Evolutionary conservation across 306 rosid species (phyloP).

Genomic region (Vigna hirtella): DNA sequence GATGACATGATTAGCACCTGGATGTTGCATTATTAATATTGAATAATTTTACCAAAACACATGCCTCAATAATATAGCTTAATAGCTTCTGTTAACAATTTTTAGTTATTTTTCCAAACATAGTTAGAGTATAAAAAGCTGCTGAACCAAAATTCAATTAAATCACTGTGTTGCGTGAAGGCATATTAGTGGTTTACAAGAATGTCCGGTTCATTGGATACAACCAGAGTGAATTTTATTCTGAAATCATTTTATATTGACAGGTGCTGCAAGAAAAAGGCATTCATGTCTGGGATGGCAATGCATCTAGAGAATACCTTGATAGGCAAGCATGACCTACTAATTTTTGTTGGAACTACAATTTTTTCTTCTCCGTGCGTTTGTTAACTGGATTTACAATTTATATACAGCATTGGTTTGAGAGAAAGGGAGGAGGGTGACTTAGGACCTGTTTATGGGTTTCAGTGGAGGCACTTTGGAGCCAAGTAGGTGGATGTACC

Average conservation of each 20-base stretch:
- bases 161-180: slow-evolving; percentile 13
- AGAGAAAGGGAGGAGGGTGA: slow-evolving; percentile 89
- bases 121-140: background rate
- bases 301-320: slow-evolving; percentile 94
- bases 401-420: slow-evolving; percentile 76
- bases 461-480: slow-evolving; percentile 99
- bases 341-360: slow-evolving; percentile 15
- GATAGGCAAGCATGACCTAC: slow-evolving; percentile 73
- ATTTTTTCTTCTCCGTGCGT: slow-evolving; percentile 19
- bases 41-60: too few relatives aligned
- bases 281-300: slow-evolving; percentile 95
- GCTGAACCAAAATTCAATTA: slow-evolving; percentile 1
- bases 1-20: too few relatives aligned
- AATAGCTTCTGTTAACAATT: too few relatives aligned
- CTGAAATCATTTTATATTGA: slow-evolving; percentile 42
- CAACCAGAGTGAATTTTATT: slow-evolving; percentile 19
- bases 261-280: slow-evolving; percentile 94
- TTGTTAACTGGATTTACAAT: slow-evolving; percentile 42
- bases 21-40: too few relatives aligned
- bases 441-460: slow-evolving; percentile 97
- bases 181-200: slow-evolving; percentile 11
- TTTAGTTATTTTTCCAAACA: too few relatives aligned
- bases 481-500: slow-evolving; percentile 73
- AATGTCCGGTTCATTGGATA: slow-evolving; percentile 33
- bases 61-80: too few relatives aligned